These are phyloP conservation scores for Aspergillus flavus DNA, from an alignment of 2,329 filamentous ascomycete species.

Conservation along the genomic window DNA sequence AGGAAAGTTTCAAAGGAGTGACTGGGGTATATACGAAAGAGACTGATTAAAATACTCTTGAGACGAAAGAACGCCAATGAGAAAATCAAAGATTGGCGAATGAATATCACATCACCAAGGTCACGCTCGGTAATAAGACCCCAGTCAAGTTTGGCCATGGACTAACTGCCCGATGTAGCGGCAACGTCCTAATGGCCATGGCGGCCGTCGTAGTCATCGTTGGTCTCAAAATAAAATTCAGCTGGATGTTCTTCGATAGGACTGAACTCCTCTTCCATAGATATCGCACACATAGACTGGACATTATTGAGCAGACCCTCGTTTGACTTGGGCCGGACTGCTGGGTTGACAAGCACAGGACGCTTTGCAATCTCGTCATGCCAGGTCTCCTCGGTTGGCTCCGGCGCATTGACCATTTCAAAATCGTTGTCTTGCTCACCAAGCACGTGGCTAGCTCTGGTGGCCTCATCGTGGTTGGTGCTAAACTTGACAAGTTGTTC, in stretches of 20 bases:
- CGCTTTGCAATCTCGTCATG: slow-evolving; percentile 58
- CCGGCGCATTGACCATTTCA: slow-evolving; percentile 23
- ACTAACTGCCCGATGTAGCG: neutral
- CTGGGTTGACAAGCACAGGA: slow-evolving; percentile 65
- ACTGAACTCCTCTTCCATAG: slow-evolving; percentile 36
- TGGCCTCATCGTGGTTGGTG: slow-evolving; percentile 49
- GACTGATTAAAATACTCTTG: slow-evolving; percentile 14
- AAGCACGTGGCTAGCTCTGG: slow-evolving; percentile 49
- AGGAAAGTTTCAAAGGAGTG: slow-evolving; percentile 17
- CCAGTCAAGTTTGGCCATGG: neutral
- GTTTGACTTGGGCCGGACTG: slow-evolving; percentile 61
- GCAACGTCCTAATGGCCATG: slow-evolving; percentile 13
- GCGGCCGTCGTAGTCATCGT: slow-evolving; percentile 23
- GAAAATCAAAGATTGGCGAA: neutral
- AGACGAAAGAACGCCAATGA: slow-evolving; percentile 3
- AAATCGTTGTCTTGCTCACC: slow-evolving; percentile 57
- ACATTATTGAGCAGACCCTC: slow-evolving; percentile 62
- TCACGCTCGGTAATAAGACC: neutral
- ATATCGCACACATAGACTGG: slow-evolving; percentile 38
- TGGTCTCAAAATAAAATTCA: slow-evolving; percentile 61
- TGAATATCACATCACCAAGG: slow-evolving; percentile 10
- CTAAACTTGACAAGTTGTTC: slow-evolving; percentile 69
- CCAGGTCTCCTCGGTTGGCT: slow-evolving; percentile 45
- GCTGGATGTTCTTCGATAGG: slow-evolving; percentile 34
- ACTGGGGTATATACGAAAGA: slow-evolving; percentile 17